Conservation (phyloP, 495 filamentous ascomycete species). For the Neurospora tetraspora region DNA sequence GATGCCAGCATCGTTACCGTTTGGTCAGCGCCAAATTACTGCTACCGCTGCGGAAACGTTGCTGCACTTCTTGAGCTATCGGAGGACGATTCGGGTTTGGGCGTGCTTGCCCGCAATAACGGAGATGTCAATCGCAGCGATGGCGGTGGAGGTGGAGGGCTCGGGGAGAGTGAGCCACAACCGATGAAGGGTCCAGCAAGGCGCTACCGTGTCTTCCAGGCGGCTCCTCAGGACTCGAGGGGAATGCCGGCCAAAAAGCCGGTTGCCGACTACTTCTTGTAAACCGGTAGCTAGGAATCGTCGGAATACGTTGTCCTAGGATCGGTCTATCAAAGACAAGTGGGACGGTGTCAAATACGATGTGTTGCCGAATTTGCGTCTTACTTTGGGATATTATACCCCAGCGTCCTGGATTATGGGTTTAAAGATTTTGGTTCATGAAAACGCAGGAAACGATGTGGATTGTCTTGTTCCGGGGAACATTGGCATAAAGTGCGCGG, state of each 20-base stretch:
- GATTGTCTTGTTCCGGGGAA: not conserved
- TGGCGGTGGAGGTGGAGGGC: constrained; percentile 12
- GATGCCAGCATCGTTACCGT: constrained; percentile 91
- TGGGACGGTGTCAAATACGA: not conserved
- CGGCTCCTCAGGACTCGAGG: constrained; percentile 89
- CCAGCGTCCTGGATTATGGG: not conserved
- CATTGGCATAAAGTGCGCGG: not conserved
- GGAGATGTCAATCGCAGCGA: constrained; percentile 58
- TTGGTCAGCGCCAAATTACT: constrained; percentile 97
- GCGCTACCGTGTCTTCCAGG: constrained; percentile 92
- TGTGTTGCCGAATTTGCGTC: not conserved
- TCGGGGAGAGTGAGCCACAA: constrained; percentile 10
- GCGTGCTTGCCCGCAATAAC: constrained; percentile 67
- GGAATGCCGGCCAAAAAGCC: constrained; percentile 99
- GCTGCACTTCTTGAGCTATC: constrained; percentile 88
- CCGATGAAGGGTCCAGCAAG: constrained; percentile 64
- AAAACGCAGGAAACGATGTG: not conserved
- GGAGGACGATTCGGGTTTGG: constrained; percentile 71
- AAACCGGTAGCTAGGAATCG: not conserved
- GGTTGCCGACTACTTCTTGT: constrained; percentile 93
- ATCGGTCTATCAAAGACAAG: not conserved
- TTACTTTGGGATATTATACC: not conserved
- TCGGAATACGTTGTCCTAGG: not conserved
- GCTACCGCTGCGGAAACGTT: constrained; percentile 95
- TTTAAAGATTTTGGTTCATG: not conserved